Evolutionary conservation across 345 rosid genomes (phyloP).

Genomic region (Rhodomyrtus tomentosa): DNA sequence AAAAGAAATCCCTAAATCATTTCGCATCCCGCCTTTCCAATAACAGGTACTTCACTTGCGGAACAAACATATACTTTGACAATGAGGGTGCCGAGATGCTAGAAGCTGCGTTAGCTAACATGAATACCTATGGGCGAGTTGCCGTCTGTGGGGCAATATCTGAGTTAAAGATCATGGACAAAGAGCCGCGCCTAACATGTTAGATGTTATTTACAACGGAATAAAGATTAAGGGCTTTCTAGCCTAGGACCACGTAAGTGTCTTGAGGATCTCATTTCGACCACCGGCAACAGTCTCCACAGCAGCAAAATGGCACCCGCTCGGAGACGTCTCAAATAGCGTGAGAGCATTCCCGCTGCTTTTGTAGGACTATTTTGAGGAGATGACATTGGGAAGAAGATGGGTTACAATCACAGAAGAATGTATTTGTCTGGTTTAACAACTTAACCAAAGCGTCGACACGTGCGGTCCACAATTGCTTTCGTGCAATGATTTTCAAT

Average conservation of each 20-base stretch:
- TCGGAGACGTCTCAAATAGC: slow-evolving; percentile 36
- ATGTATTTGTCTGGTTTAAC: not conserved
- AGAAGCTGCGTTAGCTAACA: slow-evolving; percentile 36
- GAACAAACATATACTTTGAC: slow-evolving; percentile 55
- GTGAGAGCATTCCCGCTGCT: slow-evolving; percentile 38
- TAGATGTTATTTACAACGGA: slow-evolving; percentile 34
- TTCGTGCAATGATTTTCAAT: no score
- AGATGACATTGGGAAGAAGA: slow-evolving; percentile 4
- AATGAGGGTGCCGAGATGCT: slow-evolving; percentile 44
- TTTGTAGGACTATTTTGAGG: slow-evolving; percentile 42
- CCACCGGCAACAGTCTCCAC: slow-evolving; percentile 20
- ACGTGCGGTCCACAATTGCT: not conserved
- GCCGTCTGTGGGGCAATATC: slow-evolving; percentile 46
- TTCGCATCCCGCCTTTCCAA: not conserved
- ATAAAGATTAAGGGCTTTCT: slow-evolving; percentile 41
- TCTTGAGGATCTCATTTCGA: slow-evolving; percentile 25
- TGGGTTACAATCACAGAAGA: not conserved
- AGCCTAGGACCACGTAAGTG: slow-evolving; percentile 6
- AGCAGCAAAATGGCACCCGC: slow-evolving; percentile 8
- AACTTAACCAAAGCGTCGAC: not conserved
- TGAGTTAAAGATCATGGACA: slow-evolving; percentile 19
- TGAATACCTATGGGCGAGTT: slow-evolving; percentile 36
- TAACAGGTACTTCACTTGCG: slow-evolving; percentile 36
- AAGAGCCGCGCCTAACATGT: slow-evolving; percentile 31
- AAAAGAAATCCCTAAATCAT: not conserved